Evolutionary conservation across 163 green algal genomes (phyloP).

Genomic region (Coccomyxa subellipsoidea): DNA sequence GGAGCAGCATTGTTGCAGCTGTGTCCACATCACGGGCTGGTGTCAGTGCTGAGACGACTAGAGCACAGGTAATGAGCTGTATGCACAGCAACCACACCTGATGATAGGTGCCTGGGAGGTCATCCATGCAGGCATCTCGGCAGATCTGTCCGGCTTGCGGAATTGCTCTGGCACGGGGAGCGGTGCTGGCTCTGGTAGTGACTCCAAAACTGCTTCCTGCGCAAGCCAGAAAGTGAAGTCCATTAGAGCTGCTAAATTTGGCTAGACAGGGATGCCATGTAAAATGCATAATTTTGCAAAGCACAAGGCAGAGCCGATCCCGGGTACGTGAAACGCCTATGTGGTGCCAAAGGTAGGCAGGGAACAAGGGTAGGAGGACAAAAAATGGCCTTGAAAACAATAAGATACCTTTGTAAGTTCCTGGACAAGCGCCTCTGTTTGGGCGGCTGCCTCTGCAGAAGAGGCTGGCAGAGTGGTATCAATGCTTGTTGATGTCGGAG

Average conservation of each 20-base stretch:
- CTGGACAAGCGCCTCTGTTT: not conserved
- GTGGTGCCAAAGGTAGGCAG: too few relatives aligned
- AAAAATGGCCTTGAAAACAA: too few relatives aligned
- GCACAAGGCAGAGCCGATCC: not conserved
- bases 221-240: not conserved
- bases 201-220: not conserved
- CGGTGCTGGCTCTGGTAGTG: not conserved
- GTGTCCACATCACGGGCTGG: too few relatives aligned
- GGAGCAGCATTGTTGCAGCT: not conserved
- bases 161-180: not conserved
- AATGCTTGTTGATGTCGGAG: not conserved
- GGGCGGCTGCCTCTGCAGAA: not conserved
- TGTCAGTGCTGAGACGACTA: too few relatives aligned
- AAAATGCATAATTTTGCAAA: not conserved
- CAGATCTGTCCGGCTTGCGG: not conserved
- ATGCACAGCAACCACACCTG: not conserved
- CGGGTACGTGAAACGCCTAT: too few relatives aligned
- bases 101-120: not conserved
- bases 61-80: not conserved
- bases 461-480: not conserved
- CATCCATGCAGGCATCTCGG: not conserved
- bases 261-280: not conserved
- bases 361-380: too few relatives aligned
- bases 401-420: not conserved
- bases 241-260: not conserved